Evolutionary conservation across 192 early-diverging fungal genomes (phyloP).

Genomic region (Umbelopsis isabellina): DNA sequence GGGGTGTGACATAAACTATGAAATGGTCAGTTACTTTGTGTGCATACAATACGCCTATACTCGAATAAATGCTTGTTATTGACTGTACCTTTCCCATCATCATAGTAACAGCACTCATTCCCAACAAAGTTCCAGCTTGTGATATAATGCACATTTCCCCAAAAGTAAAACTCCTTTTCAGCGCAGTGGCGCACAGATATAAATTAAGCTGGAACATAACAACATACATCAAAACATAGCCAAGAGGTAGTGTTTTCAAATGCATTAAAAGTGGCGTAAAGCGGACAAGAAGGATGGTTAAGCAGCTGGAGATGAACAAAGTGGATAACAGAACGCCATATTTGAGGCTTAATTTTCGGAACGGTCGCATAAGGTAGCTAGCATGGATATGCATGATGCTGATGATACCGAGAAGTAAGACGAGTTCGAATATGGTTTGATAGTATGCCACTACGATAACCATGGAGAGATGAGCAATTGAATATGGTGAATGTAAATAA

Average conservation of each 20-base stretch:
- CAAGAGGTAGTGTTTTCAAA: conserved; percentile 16
- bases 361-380: conserved; percentile 25
- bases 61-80: neutral
- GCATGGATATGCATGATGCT: conserved; percentile 22
- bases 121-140: conserved; percentile 58
- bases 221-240: conserved; percentile 23
- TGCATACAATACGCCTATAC: neutral
- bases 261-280: conserved; percentile 22
- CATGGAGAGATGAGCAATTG: neutral
- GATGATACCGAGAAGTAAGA: conserved; percentile 40
- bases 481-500: conserved; percentile 30
- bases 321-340: conserved; percentile 33
- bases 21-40: too few relatives aligned
- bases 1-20: conserved; percentile 37
- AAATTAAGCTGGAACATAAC: conserved; percentile 35
- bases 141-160: conserved; percentile 68
- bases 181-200: conserved; percentile 34
- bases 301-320: conserved; percentile 27
- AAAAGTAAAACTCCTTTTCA: conserved; percentile 62
- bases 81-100: conserved; percentile 44
- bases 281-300: conserved; percentile 28
- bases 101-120: conserved; percentile 46
- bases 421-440: conserved; percentile 41
- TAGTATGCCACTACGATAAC: conserved; percentile 25
- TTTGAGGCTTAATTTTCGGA: conserved; percentile 30